Conservation (phyloP, 179 eudicot species). For the Carnegiea gigantea region DNA sequence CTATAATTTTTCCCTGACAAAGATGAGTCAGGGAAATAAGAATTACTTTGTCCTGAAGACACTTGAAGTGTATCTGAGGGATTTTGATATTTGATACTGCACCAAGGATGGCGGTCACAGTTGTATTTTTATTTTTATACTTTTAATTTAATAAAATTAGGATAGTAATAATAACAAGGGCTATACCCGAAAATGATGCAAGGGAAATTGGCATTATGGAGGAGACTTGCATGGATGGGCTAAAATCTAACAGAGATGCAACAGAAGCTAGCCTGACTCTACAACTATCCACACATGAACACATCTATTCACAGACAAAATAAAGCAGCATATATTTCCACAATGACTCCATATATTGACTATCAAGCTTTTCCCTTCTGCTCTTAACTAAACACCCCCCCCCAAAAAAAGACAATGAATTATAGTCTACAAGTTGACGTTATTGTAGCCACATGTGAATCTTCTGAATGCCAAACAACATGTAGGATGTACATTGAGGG, state of each 20-base stretch:
- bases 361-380: no score
- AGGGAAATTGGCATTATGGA: background rate
- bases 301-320: no score
- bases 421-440: background rate
- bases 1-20: background rate
- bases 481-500: background rate
- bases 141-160: no score
- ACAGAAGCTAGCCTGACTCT: background rate
- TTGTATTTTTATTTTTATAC: no score
- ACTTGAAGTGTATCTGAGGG: no score
- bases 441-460: background rate
- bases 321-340: no score
- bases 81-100: no score
- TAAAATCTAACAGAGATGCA: conserved; percentile 14
- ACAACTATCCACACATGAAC: no score
- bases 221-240: conserved; percentile 17
- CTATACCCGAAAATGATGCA: background rate
- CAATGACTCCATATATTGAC: no score
- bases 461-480: background rate
- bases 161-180: no score
- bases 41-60: background rate
- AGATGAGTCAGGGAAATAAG: background rate
- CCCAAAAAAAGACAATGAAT: background rate
- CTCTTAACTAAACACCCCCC: no score
- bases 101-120: no score